Conservation (phyloP, 352 stramenopile species). For the Phytophthora capsici region DNA sequence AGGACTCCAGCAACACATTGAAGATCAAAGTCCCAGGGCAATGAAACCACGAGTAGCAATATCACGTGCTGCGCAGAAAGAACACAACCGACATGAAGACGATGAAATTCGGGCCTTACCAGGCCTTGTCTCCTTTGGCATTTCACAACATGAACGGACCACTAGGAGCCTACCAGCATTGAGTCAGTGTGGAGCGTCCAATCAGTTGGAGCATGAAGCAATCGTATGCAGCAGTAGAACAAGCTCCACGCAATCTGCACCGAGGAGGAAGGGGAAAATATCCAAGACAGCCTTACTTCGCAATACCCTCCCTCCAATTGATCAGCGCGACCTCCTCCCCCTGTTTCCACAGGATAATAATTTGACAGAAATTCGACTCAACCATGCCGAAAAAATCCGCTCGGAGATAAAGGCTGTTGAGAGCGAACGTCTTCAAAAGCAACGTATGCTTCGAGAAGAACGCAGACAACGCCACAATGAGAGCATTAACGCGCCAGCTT, state of each 20-base stretch:
- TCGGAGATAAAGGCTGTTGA: constrained; percentile 46
- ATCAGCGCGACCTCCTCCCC: constrained; percentile 7
- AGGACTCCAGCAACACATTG: constrained; percentile 26
- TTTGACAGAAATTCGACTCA: constrained; percentile 35
- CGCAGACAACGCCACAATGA: constrained; percentile 39
- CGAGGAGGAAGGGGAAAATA: constrained; percentile 6
- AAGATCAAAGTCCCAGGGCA: not conserved
- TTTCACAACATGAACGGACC: constrained; percentile 1
- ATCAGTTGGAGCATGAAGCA: constrained; percentile 23
- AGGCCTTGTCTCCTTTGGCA: constrained; percentile 10
- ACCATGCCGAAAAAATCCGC: constrained; percentile 50
- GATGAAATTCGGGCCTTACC: constrained; percentile 8
- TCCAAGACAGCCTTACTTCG: not conserved
- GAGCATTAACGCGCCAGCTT: constrained; percentile 11
- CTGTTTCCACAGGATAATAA: constrained; percentile 15
- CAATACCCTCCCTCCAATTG: constrained; percentile 11
- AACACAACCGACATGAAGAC: not conserved
- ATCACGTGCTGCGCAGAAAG: not conserved
- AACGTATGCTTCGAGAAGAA: constrained; percentile 48
- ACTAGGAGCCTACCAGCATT: not conserved
- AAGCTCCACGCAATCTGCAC: not conserved
- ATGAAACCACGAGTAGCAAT: not conserved
- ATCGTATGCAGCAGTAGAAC: not conserved
- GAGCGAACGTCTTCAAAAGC: constrained; percentile 55
- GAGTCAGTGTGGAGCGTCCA: constrained; percentile 4